A percentile compares a stretch with the other conserved stretches of the same genome.
Conservation (phyloP, 78 protist species). For the Tieghemostelium lacteum region DNA sequence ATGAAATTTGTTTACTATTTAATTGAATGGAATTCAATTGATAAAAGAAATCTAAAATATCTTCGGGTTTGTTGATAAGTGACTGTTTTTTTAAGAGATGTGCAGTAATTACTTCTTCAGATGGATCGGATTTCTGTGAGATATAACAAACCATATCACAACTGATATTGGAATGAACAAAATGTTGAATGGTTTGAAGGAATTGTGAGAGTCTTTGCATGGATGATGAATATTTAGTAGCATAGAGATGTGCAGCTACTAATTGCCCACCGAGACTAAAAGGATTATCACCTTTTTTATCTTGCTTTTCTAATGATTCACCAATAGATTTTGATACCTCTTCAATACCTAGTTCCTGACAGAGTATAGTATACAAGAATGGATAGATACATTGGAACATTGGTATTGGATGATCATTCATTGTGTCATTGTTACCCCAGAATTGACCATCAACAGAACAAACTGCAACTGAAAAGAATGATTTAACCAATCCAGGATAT, state of each 20-base stretch:
- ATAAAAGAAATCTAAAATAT: slow-evolving; percentile 45
- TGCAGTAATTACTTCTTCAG: slow-evolving; percentile 58
- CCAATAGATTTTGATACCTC: slow-evolving; percentile 23
- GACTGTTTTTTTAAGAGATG: slow-evolving; percentile 25
- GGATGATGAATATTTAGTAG: slow-evolving; percentile 14
- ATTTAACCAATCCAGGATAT: slow-evolving; percentile 12
- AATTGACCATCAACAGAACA: slow-evolving; percentile 27
- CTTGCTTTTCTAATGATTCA: not conserved
- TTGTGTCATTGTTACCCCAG: slow-evolving; percentile 13
- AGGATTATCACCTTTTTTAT: slow-evolving; percentile 42
- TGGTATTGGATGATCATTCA: slow-evolving; percentile 33
- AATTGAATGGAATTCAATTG: slow-evolving; percentile 63
- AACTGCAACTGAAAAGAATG: slow-evolving; percentile 35
- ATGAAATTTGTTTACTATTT: slow-evolving; percentile 31
- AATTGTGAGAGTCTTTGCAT: slow-evolving; percentile 34
- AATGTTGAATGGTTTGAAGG: slow-evolving; percentile 3
- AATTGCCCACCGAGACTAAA: slow-evolving; percentile 28
- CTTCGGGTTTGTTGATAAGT: slow-evolving; percentile 41
- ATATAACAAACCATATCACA: slow-evolving; percentile 69
- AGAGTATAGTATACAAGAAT: slow-evolving; percentile 18
- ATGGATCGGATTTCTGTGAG: slow-evolving; percentile 51
- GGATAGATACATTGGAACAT: slow-evolving; percentile 76
- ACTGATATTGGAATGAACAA: slow-evolving; percentile 16
- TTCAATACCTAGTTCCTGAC: slow-evolving; percentile 56
- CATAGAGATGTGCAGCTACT: slow-evolving; percentile 9